phyloP scores from a whole-genome alignment of 345 rosid genomes.

The Populus deltoides region DNA sequence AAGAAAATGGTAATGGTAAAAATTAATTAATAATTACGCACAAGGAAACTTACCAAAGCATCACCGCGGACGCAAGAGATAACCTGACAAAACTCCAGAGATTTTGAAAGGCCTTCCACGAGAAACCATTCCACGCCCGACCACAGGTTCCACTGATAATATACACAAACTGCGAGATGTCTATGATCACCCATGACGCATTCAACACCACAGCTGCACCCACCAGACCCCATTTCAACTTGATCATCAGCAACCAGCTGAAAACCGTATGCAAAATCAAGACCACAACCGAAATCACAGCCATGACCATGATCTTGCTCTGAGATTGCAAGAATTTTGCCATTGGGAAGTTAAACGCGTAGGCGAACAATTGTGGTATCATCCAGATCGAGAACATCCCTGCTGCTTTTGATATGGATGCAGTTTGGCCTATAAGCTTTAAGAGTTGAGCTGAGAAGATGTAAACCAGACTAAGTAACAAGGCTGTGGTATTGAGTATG shows the following conservation, averaged over 20 bases:
- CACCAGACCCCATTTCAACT: constrained; percentile 62
- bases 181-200: constrained; percentile 69
- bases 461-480: constrained; percentile 51
- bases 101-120: constrained; percentile 70
- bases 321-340: constrained; percentile 84
- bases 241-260: constrained; percentile 67
- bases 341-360: constrained; percentile 70
- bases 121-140: constrained; percentile 75
- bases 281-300: constrained; percentile 52
- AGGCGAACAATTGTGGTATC: constrained; percentile 87
- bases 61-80: constrained; percentile 84
- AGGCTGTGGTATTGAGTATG: constrained; percentile 59
- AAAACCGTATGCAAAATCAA: constrained; percentile 54
- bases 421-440: constrained; percentile 63
- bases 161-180: constrained; percentile 47
- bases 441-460: constrained; percentile 58
- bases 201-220: constrained; percentile 74
- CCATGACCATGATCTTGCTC: constrained; percentile 90
- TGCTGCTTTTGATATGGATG: constrained; percentile 59
- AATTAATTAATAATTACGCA: too few species aligned
- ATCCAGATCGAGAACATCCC: constrained; percentile 69
- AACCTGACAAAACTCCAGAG: constrained; percentile 66
- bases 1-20: too few species aligned
- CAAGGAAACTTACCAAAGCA: constrained; percentile 61
- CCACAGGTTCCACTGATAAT: constrained; percentile 74